Evolutionary conservation across 2,329 filamentous ascomycete species (phyloP).

Genomic region (Aspergillus novoparasiticus): DNA sequence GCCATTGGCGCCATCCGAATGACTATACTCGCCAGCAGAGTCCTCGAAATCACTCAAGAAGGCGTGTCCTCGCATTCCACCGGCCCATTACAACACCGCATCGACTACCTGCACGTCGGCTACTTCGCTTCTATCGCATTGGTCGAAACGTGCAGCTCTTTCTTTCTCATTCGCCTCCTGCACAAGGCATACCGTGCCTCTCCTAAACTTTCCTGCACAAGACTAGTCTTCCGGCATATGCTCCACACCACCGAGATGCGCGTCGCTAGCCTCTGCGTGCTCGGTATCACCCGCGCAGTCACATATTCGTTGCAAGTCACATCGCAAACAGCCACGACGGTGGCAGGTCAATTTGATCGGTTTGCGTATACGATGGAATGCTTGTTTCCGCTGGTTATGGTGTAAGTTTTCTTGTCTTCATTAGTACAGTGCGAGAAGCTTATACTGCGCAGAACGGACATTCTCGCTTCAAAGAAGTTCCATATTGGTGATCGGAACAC

Average conservation of each 20-base stretch:
- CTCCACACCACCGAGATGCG: slow-evolving; percentile 14
- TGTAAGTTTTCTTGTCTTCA: slow-evolving; percentile 3
- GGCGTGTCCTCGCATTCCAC: neutral
- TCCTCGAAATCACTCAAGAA: slow-evolving; percentile 5
- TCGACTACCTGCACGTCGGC: slow-evolving; percentile 15
- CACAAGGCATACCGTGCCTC: slow-evolving; percentile 8
- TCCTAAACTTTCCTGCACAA: neutral
- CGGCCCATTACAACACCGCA: slow-evolving; percentile 3
- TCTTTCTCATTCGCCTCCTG: slow-evolving; percentile 15
- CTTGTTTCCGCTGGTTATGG: slow-evolving; percentile 14
- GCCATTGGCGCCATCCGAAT: slow-evolving; percentile 7
- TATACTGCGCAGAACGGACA: slow-evolving; percentile 10
- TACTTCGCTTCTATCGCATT: slow-evolving; percentile 17
- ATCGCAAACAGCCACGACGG: slow-evolving; percentile 8
- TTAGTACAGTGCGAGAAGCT: neutral
- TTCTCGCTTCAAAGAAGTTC: slow-evolving; percentile 13
- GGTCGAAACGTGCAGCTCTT: slow-evolving; percentile 15
- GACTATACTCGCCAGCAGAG: slow-evolving; percentile 6
- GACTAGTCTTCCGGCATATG: slow-evolving; percentile 8
- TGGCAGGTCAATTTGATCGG: slow-evolving; percentile 13
- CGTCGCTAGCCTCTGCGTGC: slow-evolving; percentile 10
- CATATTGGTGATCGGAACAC: neutral
- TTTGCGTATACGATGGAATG: slow-evolving; percentile 18
- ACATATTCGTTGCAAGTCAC: slow-evolving; percentile 13
- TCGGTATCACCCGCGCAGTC: slow-evolving; percentile 15